These are phyloP conservation scores for Camellia granthamiana DNA, from an alignment of 148 eudicot genomes.

Conservation along the genomic window DNA sequence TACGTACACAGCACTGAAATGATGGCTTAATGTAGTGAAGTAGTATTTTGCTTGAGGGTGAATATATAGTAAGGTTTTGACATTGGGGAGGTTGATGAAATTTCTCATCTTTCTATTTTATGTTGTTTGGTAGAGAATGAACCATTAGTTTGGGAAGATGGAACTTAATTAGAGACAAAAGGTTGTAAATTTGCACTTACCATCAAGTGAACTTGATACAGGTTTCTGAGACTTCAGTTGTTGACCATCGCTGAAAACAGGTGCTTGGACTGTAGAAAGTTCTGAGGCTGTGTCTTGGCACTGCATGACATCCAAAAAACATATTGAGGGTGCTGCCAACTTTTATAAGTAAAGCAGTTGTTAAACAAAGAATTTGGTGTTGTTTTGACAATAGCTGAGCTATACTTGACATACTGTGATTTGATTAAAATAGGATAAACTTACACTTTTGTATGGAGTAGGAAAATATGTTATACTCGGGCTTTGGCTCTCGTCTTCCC, in stretches of 20 bases:
- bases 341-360: neutral
- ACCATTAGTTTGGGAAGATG: neutral
- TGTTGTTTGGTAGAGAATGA: neutral
- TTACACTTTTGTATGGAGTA: conserved; percentile 36
- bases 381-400: neutral
- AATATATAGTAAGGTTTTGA: neutral
- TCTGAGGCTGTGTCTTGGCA: conserved; percentile 16
- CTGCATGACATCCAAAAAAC: conserved; percentile 36
- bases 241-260: conserved; percentile 22
- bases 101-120: neutral
- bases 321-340: conserved; percentile 9
- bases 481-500: conserved; percentile 27
- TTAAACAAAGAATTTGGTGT: neutral
- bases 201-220: conserved; percentile 29
- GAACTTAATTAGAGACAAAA: conserved; percentile 1
- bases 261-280: conserved; percentile 12
- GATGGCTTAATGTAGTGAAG: neutral
- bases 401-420: neutral
- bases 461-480: conserved; percentile 13
- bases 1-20: neutral
- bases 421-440: conserved; percentile 15
- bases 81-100: neutral
- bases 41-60: neutral
- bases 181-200: conserved; percentile 16
- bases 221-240: conserved; percentile 26